Conservation (phyloP, 1,284 basidiomycete genomes). For the Irpex sp. region DNA sequence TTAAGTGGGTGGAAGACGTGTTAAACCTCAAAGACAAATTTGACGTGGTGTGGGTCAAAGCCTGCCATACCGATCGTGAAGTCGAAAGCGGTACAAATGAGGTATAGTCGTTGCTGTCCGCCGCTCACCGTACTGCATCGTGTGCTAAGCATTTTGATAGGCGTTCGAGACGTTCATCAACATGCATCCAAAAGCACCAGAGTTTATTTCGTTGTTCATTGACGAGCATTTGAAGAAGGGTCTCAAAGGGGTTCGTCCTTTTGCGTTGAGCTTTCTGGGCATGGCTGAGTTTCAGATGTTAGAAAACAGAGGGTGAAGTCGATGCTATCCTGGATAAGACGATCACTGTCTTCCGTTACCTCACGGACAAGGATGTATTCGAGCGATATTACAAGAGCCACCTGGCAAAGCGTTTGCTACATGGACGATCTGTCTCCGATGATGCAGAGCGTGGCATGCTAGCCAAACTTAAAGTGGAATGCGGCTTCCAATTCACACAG, state of each 20-base stretch:
- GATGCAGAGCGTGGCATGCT: slow-evolving; percentile 99
- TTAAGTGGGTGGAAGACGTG: slow-evolving; percentile 95
- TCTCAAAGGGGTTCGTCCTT: slow-evolving; percentile 78
- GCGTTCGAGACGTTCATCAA: slow-evolving; percentile 96
- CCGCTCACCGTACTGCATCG: slow-evolving; percentile 3
- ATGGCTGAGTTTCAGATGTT: not conserved
- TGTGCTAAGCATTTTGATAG: slow-evolving; percentile 34
- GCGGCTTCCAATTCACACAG: slow-evolving; percentile 96
- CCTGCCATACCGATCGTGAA: slow-evolving; percentile 75
- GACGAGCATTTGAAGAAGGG: slow-evolving; percentile 97
- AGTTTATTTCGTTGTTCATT: slow-evolving; percentile 96
- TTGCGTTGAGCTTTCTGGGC: not conserved
- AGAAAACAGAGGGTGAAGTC: slow-evolving; percentile 96
- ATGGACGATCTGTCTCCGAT: slow-evolving; percentile 87
- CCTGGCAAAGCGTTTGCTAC: slow-evolving; percentile 88
- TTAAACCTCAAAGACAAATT: slow-evolving; percentile 91
- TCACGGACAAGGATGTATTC: slow-evolving; percentile 96
- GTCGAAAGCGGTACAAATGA: slow-evolving; percentile 87
- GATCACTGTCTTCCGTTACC: slow-evolving; percentile 92
- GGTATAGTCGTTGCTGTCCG: slow-evolving; percentile 39
- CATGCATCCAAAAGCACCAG: slow-evolving; percentile 82
- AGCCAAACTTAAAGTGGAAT: slow-evolving; percentile 96
- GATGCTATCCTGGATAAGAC: slow-evolving; percentile 91
- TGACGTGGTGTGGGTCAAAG: slow-evolving; percentile 69
- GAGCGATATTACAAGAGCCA: slow-evolving; percentile 98